Conservation (phyloP, 1,139 yeast genomes). For the Scheffersomyces insectosa region DNA sequence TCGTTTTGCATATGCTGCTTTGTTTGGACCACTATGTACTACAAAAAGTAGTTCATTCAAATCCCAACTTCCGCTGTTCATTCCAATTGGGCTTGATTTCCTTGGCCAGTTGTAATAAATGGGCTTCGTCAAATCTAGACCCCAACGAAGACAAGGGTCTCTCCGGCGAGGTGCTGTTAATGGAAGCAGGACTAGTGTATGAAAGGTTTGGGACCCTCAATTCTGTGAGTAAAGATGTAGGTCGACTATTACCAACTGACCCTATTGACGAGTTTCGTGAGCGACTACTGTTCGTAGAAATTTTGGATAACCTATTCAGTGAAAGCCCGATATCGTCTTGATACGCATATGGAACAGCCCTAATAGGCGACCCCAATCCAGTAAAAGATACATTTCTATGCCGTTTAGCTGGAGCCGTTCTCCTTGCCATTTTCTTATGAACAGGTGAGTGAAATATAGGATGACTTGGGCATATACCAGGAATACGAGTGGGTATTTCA, state of each 20-base stretch:
- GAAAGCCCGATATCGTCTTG: too few species aligned
- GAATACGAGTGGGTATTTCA: constrained; percentile 22
- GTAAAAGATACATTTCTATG: too few species aligned
- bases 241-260: not conserved
- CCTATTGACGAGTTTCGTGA: constrained; percentile 1
- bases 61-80: constrained; percentile 6
- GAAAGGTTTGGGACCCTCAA: constrained; percentile 1
- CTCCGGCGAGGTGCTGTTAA: constrained; percentile 34
- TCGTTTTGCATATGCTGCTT: not conserved
- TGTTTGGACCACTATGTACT: too few species aligned
- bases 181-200: constrained; percentile 9
- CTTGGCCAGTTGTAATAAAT: constrained; percentile 27
- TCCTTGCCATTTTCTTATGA: constrained; percentile 4
- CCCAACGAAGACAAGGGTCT: constrained; percentile 37
- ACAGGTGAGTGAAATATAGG: constrained; percentile 32
- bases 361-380: too few species aligned
- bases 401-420: too few species aligned
- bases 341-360: too few species aligned
- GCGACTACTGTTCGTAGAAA: too few species aligned
- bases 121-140: constrained; percentile 35
- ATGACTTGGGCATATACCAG: constrained; percentile 33
- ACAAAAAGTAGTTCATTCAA: too few species aligned
- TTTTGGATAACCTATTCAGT: too few species aligned
- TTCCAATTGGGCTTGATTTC: constrained; percentile 30
- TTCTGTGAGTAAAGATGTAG: not conserved